Percentiles rank a stretch among this genome's conserved stretches.
phyloP scores from a whole-genome alignment of 2,329 filamentous ascomycete species.

The Lithohypha guttulata region DNA sequence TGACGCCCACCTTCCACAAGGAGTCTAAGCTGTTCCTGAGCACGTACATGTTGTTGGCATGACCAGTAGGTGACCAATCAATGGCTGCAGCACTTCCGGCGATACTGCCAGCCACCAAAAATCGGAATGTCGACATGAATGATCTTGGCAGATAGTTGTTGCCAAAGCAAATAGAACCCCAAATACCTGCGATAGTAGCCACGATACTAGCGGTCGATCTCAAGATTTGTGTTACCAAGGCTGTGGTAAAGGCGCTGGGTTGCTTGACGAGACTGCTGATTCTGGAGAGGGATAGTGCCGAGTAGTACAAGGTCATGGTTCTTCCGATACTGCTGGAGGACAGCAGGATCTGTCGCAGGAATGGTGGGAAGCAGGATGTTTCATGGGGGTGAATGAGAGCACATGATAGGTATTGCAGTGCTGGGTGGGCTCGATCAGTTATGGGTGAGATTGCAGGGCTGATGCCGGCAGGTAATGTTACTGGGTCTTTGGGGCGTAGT shows the following conservation, averaged over 20 bases:
- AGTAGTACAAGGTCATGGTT: slow-evolving; percentile 62
- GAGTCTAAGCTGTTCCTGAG: slow-evolving; percentile 69
- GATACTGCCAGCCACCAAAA: slow-evolving; percentile 79
- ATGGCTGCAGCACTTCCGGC: slow-evolving; percentile 79
- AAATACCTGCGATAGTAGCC: slow-evolving; percentile 72
- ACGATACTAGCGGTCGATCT: slow-evolving; percentile 68
- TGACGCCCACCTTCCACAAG: slow-evolving; percentile 87
- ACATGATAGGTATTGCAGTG: slow-evolving; percentile 70
- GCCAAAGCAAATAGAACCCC: slow-evolving; percentile 85
- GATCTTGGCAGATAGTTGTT: slow-evolving; percentile 64
- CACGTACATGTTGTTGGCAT: slow-evolving; percentile 66
- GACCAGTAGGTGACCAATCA: slow-evolving; percentile 41
- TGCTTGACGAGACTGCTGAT: slow-evolving; percentile 58
- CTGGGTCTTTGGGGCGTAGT: slow-evolving; percentile 60
- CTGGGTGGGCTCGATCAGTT: slow-evolving; percentile 73
- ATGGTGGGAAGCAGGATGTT: slow-evolving; percentile 78
- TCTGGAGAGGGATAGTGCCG: slow-evolving; percentile 55
- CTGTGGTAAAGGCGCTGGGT: slow-evolving; percentile 57
- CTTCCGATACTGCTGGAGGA: slow-evolving; percentile 70
- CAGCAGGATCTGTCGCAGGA: slow-evolving; percentile 74
- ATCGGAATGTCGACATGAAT: slow-evolving; percentile 69
- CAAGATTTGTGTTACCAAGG: slow-evolving; percentile 57
- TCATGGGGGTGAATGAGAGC: slow-evolving; percentile 79
- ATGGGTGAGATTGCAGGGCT: slow-evolving; percentile 64
- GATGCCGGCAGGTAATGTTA: slow-evolving; percentile 48